Evolutionary conservation across 208 protist genomes (phyloP), one percentile per base, ranked within the genome.

Genomic region (Trypanosoma conorhini): DNA sequence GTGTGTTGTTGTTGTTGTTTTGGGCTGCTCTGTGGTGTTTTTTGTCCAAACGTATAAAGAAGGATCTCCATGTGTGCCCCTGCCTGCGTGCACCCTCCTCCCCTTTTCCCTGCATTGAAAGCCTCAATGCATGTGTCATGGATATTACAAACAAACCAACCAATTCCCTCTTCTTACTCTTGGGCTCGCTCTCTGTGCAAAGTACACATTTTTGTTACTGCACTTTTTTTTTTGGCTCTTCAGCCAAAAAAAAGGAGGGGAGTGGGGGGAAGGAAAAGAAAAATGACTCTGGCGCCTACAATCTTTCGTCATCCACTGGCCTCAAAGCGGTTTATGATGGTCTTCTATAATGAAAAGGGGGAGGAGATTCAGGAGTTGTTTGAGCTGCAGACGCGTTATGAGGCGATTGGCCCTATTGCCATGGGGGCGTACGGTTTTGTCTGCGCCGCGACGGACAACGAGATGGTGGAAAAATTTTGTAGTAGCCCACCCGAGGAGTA

Each of bases 351-450:
- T 26, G 56, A 67, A 28, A 80, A 75, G 35, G 84, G 78, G 10
- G 79, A 89, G 46, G 80, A 92, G 51, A 80, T 72, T 22, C 65
- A 31, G 17, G 85, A 93, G 58, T 71, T 93, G 13, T 95, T 95
- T 65, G 90, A 95, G 75, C 77, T 95, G 22, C 81, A 81, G 56
- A 86, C 77, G 38, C 86, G 82, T 48, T 95, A 95, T 67, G 87
- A 90, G 65, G 87, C 80, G 1, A 70, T 89, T 13, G 63, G 55
- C 4, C 82, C 87, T 4, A 93, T 93, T 50, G 87, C 83, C 28
- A 67, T 85, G 55, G 90, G 90, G 30, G 85, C 77, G 50, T 95
- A 92, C 70, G 90, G 87, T 26, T 92, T 79, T 62, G 90, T 95
- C 52, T 92, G 85, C 73, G 81, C 82, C 21, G 90, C 90, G 3